A percentile compares a stretch with the other conserved stretches of the same genome.
These are phyloP conservation scores for Diaporthe velutina DNA, from an alignment of 2,329 filamentous ascomycete genomes.

Conservation along the genomic window DNA sequence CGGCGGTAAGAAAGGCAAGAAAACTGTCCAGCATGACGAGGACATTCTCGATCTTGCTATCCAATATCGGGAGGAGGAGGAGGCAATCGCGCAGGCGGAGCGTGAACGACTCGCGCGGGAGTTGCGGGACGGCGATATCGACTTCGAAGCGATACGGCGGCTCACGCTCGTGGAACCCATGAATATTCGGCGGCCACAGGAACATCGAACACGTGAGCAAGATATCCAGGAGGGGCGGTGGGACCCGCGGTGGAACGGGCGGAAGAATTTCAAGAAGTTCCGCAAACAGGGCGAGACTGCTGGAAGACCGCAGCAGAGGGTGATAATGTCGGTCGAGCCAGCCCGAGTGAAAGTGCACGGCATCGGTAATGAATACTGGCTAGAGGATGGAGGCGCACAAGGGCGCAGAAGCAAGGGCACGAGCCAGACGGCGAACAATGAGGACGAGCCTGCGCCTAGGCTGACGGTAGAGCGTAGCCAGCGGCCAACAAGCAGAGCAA, in stretches of 20 bases:
- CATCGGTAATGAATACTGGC: slow-evolving; percentile 83
- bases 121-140: slow-evolving; percentile 71
- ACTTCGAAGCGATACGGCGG: slow-evolving; percentile 79
- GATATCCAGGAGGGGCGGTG: slow-evolving; percentile 73
- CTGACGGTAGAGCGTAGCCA: neutral
- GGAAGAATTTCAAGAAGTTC: slow-evolving; percentile 97
- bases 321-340: slow-evolving; percentile 80
- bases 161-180: slow-evolving; percentile 84
- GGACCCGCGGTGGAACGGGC: slow-evolving; percentile 92
- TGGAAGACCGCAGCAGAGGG: slow-evolving; percentile 49
- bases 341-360: slow-evolving; percentile 79
- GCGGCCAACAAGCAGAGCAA: slow-evolving; percentile 3
- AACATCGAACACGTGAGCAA: slow-evolving; percentile 59
- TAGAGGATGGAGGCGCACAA: slow-evolving; percentile 62
- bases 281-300: slow-evolving; percentile 65
- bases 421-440: slow-evolving; percentile 31
- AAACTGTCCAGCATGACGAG: slow-evolving; percentile 29
- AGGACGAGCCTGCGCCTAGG: slow-evolving; percentile 12
- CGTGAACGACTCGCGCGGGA: slow-evolving; percentile 62
- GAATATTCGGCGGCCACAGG: slow-evolving; percentile 64
- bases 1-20: slow-evolving; percentile 55
- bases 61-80: slow-evolving; percentile 73
- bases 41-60: slow-evolving; percentile 78
- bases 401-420: slow-evolving; percentile 44
- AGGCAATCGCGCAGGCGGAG: slow-evolving; percentile 70